Evolutionary conservation across 2,329 filamentous ascomycete species (phyloP).

Genomic region (Epichloe sp.): DNA sequence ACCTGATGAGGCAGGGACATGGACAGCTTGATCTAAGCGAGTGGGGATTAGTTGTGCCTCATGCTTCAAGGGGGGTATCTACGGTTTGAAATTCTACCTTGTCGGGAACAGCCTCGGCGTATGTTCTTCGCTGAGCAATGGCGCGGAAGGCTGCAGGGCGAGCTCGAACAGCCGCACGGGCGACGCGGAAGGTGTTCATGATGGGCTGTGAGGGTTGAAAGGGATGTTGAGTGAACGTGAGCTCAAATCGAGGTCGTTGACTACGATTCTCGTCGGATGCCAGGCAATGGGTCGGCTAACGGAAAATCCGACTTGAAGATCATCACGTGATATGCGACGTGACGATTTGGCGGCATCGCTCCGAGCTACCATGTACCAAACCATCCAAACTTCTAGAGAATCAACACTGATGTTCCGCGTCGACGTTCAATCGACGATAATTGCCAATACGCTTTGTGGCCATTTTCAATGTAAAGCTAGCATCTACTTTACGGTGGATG

Average conservation of each 20-base stretch:
- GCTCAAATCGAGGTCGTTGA: slow-evolving; percentile 28
- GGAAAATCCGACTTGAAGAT: slow-evolving; percentile 22
- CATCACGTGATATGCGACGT: slow-evolving; percentile 16
- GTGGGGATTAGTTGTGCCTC: slow-evolving; percentile 13
- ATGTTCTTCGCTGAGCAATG: slow-evolving; percentile 74
- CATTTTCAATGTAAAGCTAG: too few relatives aligned
- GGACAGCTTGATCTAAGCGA: slow-evolving; percentile 77
- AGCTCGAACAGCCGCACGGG: slow-evolving; percentile 77
- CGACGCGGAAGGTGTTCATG: slow-evolving; percentile 93
- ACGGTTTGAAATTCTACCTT: slow-evolving; percentile 41
- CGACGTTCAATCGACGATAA: too few relatives aligned
- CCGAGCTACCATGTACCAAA: too few relatives aligned
- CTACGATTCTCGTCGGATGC: slow-evolving; percentile 33
- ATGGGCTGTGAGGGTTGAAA: slow-evolving; percentile 38
- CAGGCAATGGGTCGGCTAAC: slow-evolving; percentile 27
- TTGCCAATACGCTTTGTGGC: too few relatives aligned
- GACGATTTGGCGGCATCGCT: not conserved
- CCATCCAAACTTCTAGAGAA: too few relatives aligned
- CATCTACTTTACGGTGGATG: too few relatives aligned
- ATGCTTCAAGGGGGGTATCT: slow-evolving; percentile 8
- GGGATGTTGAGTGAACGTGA: slow-evolving; percentile 31
- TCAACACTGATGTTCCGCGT: too few relatives aligned
- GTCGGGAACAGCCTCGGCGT: slow-evolving; percentile 77
- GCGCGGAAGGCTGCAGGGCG: slow-evolving; percentile 64
- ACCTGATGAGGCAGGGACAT: slow-evolving; percentile 97